These are phyloP conservation scores for Cyclanthera cordifolia DNA, from an alignment of 306 rosid species.

Conservation along the genomic window DNA sequence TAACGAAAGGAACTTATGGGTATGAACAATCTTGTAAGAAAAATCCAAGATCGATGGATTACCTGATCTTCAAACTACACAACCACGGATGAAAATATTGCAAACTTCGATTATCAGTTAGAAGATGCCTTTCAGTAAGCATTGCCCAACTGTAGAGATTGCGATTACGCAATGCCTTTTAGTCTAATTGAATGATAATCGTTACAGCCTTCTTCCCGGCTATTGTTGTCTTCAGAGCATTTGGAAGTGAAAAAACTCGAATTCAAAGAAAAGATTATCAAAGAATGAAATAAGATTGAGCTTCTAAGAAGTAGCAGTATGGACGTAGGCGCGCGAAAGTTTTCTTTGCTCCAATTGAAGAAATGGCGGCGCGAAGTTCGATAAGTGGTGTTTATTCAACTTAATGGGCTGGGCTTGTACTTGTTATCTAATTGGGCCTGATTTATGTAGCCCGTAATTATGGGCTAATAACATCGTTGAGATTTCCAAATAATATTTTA, in stretches of 20 bases:
- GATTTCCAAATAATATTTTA: no score
- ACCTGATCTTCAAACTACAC: not conserved
- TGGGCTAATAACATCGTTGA: no score
- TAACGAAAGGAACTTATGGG: not conserved
- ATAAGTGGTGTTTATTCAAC: not conserved
- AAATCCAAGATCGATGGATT: not conserved
- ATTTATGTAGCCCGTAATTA: not conserved
- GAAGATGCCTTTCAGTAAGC: not conserved
- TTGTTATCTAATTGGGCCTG: not conserved
- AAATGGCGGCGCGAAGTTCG: no score
- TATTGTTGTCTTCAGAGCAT: not conserved
- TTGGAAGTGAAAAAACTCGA: not conserved
- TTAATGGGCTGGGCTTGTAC: not conserved
- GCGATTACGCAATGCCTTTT: not conserved
- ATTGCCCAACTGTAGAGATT: not conserved
- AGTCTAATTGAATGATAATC: not conserved
- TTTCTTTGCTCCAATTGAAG: not conserved
- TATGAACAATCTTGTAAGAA: not conserved
- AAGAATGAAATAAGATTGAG: not conserved
- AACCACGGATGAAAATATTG: not conserved
- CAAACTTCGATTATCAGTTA: not conserved
- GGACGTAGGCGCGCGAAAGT: slow-evolving; percentile 3
- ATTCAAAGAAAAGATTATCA: not conserved
- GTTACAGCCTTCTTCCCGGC: not conserved
- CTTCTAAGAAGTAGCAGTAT: not conserved